Base-by-base conservation (phyloP, 225 moss, liverwort and hornwort species). In the Lunularia cruciata region DNA sequence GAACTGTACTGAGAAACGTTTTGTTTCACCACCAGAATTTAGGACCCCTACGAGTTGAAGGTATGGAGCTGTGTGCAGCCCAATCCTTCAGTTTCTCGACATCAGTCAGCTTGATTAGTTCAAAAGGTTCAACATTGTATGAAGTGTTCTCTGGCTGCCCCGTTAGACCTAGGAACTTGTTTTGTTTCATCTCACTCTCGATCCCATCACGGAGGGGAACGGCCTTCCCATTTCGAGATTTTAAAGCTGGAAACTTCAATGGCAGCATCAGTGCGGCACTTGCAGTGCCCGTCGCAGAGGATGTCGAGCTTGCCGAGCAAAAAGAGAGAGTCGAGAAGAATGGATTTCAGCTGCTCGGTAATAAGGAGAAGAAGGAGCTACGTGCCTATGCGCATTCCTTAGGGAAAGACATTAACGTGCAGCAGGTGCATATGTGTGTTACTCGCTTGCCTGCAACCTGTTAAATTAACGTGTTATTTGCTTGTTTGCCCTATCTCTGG, bases 351-450 rank as follows among this genome's bases (percentile, higher is more conserved):
- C 47, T 65, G 47, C 75, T 95, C 22, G 91, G 85, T 28, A 81
- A 65, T 57, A 88, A 88, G 76, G 95, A 91, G 78, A 88, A 85
- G 84, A 95, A 95, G 77, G 92, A 95, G 84, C 89, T 95, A 13
- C 86, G 95, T 42, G 95, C 92, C 2, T 95, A 86, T 67, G 90
- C 95, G 2, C 95, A 95, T 67, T 75, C 85, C 54, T 74, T 88
- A 45, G 85, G 89, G 43, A 88, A 83, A 42, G 82, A 81, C 49
- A 84, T 95, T 57, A 86, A 89, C 75, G 20, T 90, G 28, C 95
- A 95, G 71, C 91, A 95, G 87, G 94, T 94, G 49, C 35, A 47
- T 47, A 47, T 71, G 70, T 70, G 70, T 70, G 59, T 71, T 46
- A 46, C 28, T 71, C n/a, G 20, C 40, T 57, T 33, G 33, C 39